These are phyloP conservation scores for Omphalea diandra DNA, from an alignment of 441 rosid species.

Conservation along the genomic window DNA sequence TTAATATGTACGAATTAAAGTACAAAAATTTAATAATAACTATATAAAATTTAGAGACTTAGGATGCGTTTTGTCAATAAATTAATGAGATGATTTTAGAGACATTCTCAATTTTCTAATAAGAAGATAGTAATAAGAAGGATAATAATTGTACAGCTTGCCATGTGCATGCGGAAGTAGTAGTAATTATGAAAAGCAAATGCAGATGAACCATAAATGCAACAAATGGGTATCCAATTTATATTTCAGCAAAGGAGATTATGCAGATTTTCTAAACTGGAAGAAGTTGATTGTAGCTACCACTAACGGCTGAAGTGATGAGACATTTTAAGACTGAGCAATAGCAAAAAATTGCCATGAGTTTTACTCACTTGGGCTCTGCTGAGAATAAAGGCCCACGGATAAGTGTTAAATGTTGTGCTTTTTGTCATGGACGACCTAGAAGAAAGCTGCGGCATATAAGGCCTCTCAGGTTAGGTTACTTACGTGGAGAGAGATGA, in stretches of 20 bases:
- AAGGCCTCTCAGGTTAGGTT: slow-evolving; percentile 12
- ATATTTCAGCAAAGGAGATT: neutral
- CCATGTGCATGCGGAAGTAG: slow-evolving; percentile 38
- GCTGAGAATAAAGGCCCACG: too few species aligned
- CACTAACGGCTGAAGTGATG: neutral
- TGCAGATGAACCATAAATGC: slow-evolving; percentile 33
- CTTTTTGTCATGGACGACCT: slow-evolving; percentile 23
- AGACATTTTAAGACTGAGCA: too few species aligned
- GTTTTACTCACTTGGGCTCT: too few species aligned
- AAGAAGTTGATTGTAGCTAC: slow-evolving; percentile 20
- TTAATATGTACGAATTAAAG: too few species aligned
- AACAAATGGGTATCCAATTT: neutral
- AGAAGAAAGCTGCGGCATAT: slow-evolving; percentile 15
- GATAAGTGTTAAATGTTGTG: neutral
- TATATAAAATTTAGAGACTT: too few species aligned
- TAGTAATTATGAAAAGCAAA: too few species aligned
- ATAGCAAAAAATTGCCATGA: neutral
- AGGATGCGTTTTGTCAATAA: too few species aligned
- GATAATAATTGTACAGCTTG: slow-evolving; percentile 5
- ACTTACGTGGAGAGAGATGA: neutral
- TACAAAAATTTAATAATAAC: too few species aligned
- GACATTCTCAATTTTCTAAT: slow-evolving; percentile 25
- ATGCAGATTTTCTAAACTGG: slow-evolving; percentile 12
- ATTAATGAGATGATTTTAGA: slow-evolving; percentile 32
- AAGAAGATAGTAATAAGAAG: neutral